A percentile compares a stretch with the other conserved stretches of the same genome.
Conservation (phyloP, 768 basidiomycete species). For the Calocybe gangraenosa region DNA sequence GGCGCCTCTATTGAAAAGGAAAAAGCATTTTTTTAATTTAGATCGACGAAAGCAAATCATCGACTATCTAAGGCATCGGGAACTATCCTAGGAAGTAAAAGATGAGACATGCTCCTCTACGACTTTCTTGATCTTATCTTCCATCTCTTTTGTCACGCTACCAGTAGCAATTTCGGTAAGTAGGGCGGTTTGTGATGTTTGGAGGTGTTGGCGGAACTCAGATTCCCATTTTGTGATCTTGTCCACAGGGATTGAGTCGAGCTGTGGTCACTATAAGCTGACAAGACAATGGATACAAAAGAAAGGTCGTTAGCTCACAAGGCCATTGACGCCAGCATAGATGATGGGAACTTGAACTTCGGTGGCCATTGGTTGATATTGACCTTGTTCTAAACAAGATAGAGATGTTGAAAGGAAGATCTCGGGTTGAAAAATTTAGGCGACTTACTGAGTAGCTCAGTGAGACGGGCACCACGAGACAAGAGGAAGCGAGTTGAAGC, state of each 20-base stretch:
- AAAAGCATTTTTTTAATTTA: conserved; percentile 19
- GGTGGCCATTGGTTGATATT: conserved; percentile 92
- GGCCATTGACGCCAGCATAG: conserved; percentile 99
- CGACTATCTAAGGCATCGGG: conserved; percentile 15
- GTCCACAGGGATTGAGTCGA: conserved; percentile 94
- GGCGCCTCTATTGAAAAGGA: conserved; percentile 12
- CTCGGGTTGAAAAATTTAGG: neutral
- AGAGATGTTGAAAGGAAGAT: conserved; percentile 14
- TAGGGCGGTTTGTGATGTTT: conserved; percentile 66
- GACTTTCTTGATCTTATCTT: conserved; percentile 92
- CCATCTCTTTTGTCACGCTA: conserved; percentile 83
- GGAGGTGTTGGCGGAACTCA: conserved; percentile 87
- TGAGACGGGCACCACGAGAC: conserved; percentile 95
- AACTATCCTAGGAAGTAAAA: conserved; percentile 54
- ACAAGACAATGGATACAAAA: neutral
- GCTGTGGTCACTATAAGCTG: conserved; percentile 34
- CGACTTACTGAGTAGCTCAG: conserved; percentile 84
- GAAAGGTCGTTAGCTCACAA: conserved; percentile 53
- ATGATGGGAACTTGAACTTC: conserved; percentile 98
- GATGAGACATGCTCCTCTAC: conserved; percentile 85
- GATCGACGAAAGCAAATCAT: conserved; percentile 14
- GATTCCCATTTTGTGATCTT: conserved; percentile 92
- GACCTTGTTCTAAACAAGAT: conserved; percentile 78
- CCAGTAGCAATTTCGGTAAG: conserved; percentile 85
- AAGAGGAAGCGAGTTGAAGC: conserved; percentile 99